A percentile compares a stretch with the other conserved stretches of the same genome.
phyloP scores from a whole-genome alignment of 2,329 filamentous ascomycete genomes.

The Ophiosphaerella herpotricha region DNA sequence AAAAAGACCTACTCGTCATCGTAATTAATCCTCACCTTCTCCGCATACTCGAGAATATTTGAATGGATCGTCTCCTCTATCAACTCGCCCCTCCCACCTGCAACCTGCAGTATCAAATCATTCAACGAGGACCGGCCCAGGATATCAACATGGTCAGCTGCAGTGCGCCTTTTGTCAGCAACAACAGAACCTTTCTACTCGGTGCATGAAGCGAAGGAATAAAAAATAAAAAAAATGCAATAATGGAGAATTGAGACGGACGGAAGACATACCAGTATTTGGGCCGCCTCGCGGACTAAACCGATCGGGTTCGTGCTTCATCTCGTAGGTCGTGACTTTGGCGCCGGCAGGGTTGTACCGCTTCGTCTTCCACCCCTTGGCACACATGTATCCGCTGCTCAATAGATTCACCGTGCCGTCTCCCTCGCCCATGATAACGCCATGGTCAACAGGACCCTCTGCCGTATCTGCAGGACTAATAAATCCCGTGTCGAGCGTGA shows the following conservation, averaged over 20 bases:
- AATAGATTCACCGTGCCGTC: constrained; percentile 96
- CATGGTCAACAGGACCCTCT: constrained; percentile 67
- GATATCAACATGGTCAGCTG: constrained; percentile 94
- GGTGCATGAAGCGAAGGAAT: no score
- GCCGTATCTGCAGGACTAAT: constrained; percentile 47
- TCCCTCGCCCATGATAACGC: constrained; percentile 93
- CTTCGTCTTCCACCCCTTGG: constrained; percentile 90
- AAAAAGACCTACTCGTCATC: constrained; percentile 13
- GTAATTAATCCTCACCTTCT: constrained; percentile 35
- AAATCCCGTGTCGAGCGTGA: constrained; percentile 55
- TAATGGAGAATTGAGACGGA: not conserved
- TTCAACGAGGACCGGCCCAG: constrained; percentile 87
- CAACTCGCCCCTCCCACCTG: constrained; percentile 78
- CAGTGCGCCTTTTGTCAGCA: constrained; percentile 7
- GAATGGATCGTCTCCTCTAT: constrained; percentile 80
- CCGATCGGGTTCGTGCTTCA: constrained; percentile 92
- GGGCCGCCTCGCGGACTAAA: constrained; percentile 80
- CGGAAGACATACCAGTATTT: constrained; percentile 59
- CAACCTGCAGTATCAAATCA: constrained; percentile 84
- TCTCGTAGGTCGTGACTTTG: constrained; percentile 85
- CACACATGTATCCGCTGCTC: constrained; percentile 94
- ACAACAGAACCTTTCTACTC: no score
- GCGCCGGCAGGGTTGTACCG: constrained; percentile 87
- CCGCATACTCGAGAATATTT: constrained; percentile 80
- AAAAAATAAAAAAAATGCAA: no score